Percentiles rank a stretch among this genome's conserved stretches.
Evolutionary conservation across 768 basidiomycete genomes (phyloP).

Genomic region (Panaeolus cyanescens): DNA sequence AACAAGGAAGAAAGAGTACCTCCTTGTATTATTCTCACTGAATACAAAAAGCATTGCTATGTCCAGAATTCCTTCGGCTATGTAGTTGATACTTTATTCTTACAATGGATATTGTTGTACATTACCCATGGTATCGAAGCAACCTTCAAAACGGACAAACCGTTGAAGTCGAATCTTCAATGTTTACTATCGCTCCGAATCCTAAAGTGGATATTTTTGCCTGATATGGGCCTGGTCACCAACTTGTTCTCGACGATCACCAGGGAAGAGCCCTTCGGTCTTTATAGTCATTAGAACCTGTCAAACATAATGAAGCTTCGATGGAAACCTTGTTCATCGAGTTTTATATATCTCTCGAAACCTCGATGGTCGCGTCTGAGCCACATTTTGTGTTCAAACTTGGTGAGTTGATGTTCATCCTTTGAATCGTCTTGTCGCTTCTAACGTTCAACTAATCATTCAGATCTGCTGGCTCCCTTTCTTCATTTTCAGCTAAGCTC

Average conservation of each 20-base stretch:
- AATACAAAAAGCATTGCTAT: not conserved
- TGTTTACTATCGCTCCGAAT: too few species aligned
- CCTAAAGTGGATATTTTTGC: not conserved
- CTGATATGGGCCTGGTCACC: not conserved
- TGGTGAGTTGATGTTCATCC: constrained; percentile 1
- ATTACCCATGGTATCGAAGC: not conserved
- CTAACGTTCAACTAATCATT: not conserved
- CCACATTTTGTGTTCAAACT: constrained; percentile 2
- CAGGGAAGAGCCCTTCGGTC: not conserved
- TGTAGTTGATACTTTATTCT: not conserved
- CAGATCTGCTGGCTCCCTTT: not conserved
- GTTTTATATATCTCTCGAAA: constrained; percentile 6
- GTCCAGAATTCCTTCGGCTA: not conserved
- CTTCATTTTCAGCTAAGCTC: not conserved
- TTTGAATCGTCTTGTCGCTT: not conserved
- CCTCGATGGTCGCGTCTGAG: not conserved
- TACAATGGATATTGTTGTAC: not conserved
- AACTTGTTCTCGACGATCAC: not conserved
- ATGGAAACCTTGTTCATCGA: constrained; percentile 7
- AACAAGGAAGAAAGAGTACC: not conserved
- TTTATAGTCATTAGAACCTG: not conserved
- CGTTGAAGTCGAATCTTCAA: too few species aligned
- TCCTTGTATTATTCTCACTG: not conserved
- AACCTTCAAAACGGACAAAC: not conserved
- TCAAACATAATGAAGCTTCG: constrained; percentile 4